These are phyloP conservation scores for Hibiscus syriacus DNA, from an alignment of 345 rosid genomes.

Conservation along the genomic window DNA sequence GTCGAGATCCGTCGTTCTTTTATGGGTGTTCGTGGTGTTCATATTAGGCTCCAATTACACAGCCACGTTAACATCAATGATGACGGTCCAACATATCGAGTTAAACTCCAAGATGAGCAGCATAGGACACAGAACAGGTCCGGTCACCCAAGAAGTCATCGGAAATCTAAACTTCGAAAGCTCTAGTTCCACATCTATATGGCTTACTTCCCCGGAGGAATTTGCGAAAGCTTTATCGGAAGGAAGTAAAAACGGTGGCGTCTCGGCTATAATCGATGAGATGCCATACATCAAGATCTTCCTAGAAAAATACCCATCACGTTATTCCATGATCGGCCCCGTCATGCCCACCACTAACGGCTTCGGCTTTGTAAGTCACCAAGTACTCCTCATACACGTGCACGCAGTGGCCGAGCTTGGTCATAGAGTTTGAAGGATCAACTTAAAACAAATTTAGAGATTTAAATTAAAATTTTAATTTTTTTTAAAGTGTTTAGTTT, in stretches of 20 bases:
- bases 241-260: constrained; percentile 17
- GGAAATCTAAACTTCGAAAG: neutral
- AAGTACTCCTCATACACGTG: no score
- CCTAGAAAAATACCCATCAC: constrained; percentile 7
- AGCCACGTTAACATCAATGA: constrained; percentile 33
- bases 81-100: constrained; percentile 27
- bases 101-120: neutral
- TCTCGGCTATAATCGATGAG: constrained; percentile 29
- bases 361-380: constrained; percentile 43
- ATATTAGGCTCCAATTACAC: constrained; percentile 35
- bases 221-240: constrained; percentile 17
- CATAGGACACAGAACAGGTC: constrained; percentile 11
- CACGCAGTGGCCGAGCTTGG: no score
- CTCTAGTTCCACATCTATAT: neutral
- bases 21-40: constrained; percentile 41
- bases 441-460: no score
- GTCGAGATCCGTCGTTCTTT: constrained; percentile 26
- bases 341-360: constrained; percentile 18
- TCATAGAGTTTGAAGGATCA: no score
- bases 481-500: no score
- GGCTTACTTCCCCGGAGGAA: neutral
- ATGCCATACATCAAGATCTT: constrained; percentile 22
- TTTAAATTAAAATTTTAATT: no score
- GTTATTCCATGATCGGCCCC: constrained; percentile 23
- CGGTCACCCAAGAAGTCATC: constrained; percentile 3